Evolutionary conservation across 2,329 filamentous ascomycete species (phyloP).

Genomic region (Gremmenia infestans): DNA sequence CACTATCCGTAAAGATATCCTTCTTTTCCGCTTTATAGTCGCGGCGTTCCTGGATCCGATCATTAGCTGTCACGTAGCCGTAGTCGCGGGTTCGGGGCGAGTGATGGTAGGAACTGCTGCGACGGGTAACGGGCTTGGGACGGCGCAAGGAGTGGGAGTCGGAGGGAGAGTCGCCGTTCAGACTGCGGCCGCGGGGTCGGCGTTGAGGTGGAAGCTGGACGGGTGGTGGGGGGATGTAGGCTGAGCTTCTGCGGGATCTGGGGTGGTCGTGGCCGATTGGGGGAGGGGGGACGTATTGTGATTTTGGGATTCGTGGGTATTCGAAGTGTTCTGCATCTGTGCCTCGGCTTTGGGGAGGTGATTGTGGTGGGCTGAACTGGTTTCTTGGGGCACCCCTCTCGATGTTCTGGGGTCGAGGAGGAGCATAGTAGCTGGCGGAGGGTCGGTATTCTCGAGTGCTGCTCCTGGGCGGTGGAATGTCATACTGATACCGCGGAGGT

Average conservation of each 20-base stretch:
- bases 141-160: background rate
- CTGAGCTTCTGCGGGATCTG: background rate
- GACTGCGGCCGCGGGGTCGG: background rate
- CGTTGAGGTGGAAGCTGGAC: background rate
- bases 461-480: background rate
- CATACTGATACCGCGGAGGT: background rate
- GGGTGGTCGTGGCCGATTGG: background rate
- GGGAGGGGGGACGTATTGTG: background rate
- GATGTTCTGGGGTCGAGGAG: background rate
- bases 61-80: background rate
- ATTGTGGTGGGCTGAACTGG: background rate
- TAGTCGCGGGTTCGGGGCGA: background rate
- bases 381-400: background rate
- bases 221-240: background rate
- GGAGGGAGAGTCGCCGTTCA: background rate
- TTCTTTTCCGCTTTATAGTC: background rate
- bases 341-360: background rate
- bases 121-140: slow-evolving; percentile 2
- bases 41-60: background rate
- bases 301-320: background rate
- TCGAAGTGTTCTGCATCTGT: background rate
- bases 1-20: slow-evolving; percentile 5
- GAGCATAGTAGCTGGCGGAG: background rate
- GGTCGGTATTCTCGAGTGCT: background rate
- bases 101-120: slow-evolving; percentile 4